Evolutionary conservation across 805 yeast genomes (phyloP), one percentile per base, ranked within the genome.

Genomic region (Lipomyces chichibuensis): DNA sequence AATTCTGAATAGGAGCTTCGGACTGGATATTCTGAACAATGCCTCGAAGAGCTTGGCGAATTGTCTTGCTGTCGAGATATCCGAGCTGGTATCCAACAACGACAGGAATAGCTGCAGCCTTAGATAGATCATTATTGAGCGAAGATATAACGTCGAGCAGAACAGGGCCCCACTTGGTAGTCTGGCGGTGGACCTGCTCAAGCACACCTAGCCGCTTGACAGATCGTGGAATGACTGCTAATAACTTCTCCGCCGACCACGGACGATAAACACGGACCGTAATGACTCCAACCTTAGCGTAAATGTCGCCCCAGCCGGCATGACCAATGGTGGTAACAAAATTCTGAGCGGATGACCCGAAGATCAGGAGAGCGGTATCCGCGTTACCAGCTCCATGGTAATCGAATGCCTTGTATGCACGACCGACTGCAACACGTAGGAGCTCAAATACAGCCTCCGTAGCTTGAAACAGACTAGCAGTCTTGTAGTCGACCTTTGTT

Each of bases 231-330:
- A 90, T 76, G 2, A 79, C 73, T 0, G 79, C 71, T 60, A 85
- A 79, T 35, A 91, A 79, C 17, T 80, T 76, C n/a, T 80, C 76
- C 60, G 87, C 80, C 66, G 83, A 79, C 80, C 92, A 90, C 2
- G 97, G 97, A 74, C 91, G 85, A 80, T 89, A 89, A 39, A 85
- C 84, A 53, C 88, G 85, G 57, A 91, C 81, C 8, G 85, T 79
- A 57, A 90, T 77, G 39, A 89, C 75, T 54, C 87, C 84, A 23
- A 81, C 80, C 55, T 77, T 75, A 43, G 80, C 77, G 43, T 77
- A 73, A 27, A 76, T 73, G 33, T 80, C 78, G 35, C 70, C 69
- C 64, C 68, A 65, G 49, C 63, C 59, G 33, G 74, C 67, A 37
- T 73, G 69, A 20, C 77, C 75, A 32, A 79, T 73, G n/a, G 82